Evolutionary conservation across 1,284 basidiomycete species (phyloP).

Genomic region (Melanopsichium pennsylvanicum): DNA sequence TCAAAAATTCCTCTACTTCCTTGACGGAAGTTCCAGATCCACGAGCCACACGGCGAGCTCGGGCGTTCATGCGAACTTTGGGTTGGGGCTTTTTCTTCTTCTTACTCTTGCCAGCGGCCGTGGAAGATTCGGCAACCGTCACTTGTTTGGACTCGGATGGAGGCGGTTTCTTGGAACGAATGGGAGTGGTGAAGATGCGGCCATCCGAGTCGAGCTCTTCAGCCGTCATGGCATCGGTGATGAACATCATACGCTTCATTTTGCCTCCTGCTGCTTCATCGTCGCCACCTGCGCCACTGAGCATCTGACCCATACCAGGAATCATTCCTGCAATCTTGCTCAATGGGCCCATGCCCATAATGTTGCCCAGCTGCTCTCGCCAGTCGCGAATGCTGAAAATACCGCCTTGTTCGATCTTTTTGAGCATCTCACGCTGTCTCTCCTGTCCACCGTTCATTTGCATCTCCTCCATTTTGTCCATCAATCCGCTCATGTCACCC

Average conservation of each 20-base stretch:
- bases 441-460: constrained; percentile 75
- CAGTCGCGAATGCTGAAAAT: constrained; percentile 96
- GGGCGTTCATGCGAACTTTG: constrained; percentile 60
- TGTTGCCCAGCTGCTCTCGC: constrained; percentile 94
- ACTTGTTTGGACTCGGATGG: constrained; percentile 24
- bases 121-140: constrained; percentile 30
- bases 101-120: constrained; percentile 36
- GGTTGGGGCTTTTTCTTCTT: constrained; percentile 47
- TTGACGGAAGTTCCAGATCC: constrained; percentile 95
- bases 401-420: constrained; percentile 91
- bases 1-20: constrained; percentile 94
- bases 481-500: constrained; percentile 93
- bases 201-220: constrained; percentile 96
- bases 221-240: constrained; percentile 96
- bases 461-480: constrained; percentile 73
- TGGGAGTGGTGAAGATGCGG: constrained; percentile 51
- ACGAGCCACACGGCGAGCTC: constrained; percentile 79
- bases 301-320: constrained; percentile 88
- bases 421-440: constrained; percentile 96
- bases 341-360: constrained; percentile 99
- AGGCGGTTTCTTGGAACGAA: constrained; percentile 38
- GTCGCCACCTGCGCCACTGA: constrained; percentile 71
- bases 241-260: constrained; percentile 98
- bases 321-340: constrained; percentile 99
- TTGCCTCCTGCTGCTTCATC: constrained; percentile 84